Percentiles rank a stretch among this genome's conserved stretches.
phyloP scores from a whole-genome alignment of 2,329 filamentous ascomycete genomes.

The Botryotinia calthae region DNA sequence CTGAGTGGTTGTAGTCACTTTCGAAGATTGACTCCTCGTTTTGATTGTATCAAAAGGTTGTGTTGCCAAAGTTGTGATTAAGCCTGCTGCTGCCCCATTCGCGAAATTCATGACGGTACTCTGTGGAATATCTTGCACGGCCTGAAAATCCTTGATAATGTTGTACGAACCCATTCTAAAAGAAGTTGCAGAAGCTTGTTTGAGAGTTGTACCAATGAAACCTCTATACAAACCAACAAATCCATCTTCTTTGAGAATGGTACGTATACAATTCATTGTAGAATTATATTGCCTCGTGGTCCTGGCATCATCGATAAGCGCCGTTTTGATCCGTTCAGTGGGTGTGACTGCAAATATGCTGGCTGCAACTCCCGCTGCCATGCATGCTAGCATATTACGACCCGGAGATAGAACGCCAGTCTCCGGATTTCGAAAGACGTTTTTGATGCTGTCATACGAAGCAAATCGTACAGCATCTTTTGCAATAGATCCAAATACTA shows the following conservation, averaged over 20 bases:
- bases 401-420: constrained; percentile 55
- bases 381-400: constrained; percentile 60
- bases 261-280: constrained; percentile 38
- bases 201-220: constrained; percentile 46
- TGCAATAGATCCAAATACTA: constrained; percentile 42
- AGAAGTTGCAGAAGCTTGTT: constrained; percentile 48
- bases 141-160: constrained; percentile 47
- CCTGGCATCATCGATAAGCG: constrained; percentile 43
- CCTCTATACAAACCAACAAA: constrained; percentile 46
- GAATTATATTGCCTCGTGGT: constrained; percentile 34
- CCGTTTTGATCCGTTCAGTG: constrained; percentile 67
- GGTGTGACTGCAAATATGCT: constrained; percentile 65
- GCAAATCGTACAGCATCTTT: constrained; percentile 67
- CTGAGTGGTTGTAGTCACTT: constrained; percentile 55
- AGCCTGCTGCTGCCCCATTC: constrained; percentile 59
- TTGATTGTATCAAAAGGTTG: constrained; percentile 65
- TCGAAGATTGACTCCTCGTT: constrained; percentile 59
- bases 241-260: constrained; percentile 43
- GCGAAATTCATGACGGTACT: constrained; percentile 56
- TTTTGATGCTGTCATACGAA: constrained; percentile 64
- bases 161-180: constrained; percentile 45
- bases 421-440: constrained; percentile 56
- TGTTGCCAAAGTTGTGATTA: constrained; percentile 57
- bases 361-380: constrained; percentile 61
- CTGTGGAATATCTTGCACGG: constrained; percentile 35